Evolutionary conservation across 2,329 filamentous ascomycete genomes (phyloP), one percentile per base, ranked within the genome.

Genomic region (Fusarium nodosum): DNA sequence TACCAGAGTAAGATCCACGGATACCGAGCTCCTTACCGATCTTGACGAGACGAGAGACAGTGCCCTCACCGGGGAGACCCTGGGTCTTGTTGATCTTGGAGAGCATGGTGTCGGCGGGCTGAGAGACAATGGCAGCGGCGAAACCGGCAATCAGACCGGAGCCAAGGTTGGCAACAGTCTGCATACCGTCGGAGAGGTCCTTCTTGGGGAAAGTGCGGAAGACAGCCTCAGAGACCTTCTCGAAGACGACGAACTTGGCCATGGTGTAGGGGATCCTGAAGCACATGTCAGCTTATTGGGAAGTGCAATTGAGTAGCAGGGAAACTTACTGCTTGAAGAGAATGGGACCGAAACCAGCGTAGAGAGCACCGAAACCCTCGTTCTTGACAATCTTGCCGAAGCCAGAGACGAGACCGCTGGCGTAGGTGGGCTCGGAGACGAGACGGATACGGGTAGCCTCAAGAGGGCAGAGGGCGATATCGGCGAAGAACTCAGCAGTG

Each of bases 31-130:
- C 93, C 84, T 90, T 91, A 74, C 84, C 92, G 78, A 97, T 97
- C 90, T 96, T 96, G 86, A 95, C 86, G 78, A 97, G 84, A 82
- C 93, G 91, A 81, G 85, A 87, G 79, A 88, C 88, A 77, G 92
- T 96, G 78, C 93, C 89, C 86, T 97, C 92, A 86, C 93, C 93
- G 73, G 93, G 93, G 66, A 89, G 85, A 83, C 92, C 93, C 86
- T 93, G 90, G 84, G 91, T 93, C 91, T 96, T 96, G 91, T 97
- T 97, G 87, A 97, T 96, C 89, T 95, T 96, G 84, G 88, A 92
- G 72, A 97, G 90, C 93, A 97, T 97, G 79, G 93, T 97, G 82
- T 97, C 93, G 80, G 93, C 93, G 75, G 93, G 93, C 86, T 97
- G 93, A 69, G 93, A 97, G 80, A 97, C 88, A 76, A 95, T 80